Evolutionary conservation across 129 eudicot species (phyloP).

Genomic region (Mikania micrantha): DNA sequence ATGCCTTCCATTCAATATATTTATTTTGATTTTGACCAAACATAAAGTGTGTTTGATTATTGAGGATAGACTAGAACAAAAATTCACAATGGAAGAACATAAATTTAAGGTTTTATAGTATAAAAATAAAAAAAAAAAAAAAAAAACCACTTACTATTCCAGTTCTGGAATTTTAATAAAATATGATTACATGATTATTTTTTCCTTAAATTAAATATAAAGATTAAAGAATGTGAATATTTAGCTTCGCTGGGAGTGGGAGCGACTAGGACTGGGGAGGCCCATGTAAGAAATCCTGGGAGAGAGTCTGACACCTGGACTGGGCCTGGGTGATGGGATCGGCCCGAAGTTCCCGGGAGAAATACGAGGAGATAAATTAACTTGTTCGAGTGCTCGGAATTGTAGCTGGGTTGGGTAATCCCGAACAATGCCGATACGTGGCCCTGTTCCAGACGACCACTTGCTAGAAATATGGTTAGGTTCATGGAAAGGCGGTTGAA

Average conservation of each 20-base stretch:
- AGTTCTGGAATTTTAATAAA: no score
- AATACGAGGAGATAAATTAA: constrained; percentile 74
- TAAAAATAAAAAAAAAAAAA: no score
- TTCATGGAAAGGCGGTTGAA: constrained; percentile 21
- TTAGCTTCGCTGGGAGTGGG: constrained; percentile 39
- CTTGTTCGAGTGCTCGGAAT: constrained; percentile 85
- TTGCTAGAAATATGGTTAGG: constrained; percentile 56
- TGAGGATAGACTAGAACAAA: background rate
- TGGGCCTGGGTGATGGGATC: constrained; percentile 83
- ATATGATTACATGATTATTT: no score
- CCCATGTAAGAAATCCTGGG: constrained; percentile 87
- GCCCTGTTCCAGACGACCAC: constrained; percentile 81
- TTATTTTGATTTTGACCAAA: background rate
- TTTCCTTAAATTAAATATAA: no score
- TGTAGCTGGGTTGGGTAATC: constrained; percentile 86
- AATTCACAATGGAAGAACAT: background rate
- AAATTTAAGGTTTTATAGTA: background rate
- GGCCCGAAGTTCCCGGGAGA: constrained; percentile 51
- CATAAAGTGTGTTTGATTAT: background rate
- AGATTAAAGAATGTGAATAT: no score
- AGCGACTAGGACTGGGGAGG: constrained; percentile 77
- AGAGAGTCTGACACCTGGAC: constrained; percentile 61
- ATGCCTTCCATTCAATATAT: background rate
- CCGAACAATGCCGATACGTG: constrained; percentile 77
- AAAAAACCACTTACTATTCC: no score